A percentile compares a stretch with the other conserved stretches of the same genome.
These are phyloP conservation scores for Musa beccarii DNA, from an alignment of 176 grass and related monocot genomes.

Conservation along the genomic window DNA sequence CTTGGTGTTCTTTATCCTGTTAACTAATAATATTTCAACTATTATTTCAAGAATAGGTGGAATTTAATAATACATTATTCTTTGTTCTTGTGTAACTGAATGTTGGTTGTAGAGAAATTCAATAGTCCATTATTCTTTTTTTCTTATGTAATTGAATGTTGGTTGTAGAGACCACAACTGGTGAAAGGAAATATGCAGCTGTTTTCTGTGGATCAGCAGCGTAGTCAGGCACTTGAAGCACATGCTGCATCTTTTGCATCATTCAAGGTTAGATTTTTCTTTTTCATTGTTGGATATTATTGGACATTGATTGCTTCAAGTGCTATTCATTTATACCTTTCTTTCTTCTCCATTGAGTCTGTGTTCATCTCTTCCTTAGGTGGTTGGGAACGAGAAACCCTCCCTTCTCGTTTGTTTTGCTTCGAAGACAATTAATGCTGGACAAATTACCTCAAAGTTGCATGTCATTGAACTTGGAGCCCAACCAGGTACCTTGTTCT, in stretches of 20 bases:
- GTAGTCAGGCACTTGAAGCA: slow-evolving; percentile 99
- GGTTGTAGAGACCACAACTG: slow-evolving; percentile 70
- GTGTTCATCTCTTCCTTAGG: slow-evolving; percentile 24
- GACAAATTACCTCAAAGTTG: slow-evolving; percentile 81
- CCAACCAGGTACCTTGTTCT: slow-evolving; percentile 45
- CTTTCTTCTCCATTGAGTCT: not conserved
- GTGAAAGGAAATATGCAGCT: slow-evolving; percentile 99
- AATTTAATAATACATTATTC: slow-evolving; percentile 8
- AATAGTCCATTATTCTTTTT: slow-evolving; percentile 58
- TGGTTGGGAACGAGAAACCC: slow-evolving; percentile 78
- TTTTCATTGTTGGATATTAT: not conserved
- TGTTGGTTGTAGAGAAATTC: slow-evolving; percentile 42
- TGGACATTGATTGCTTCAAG: not conserved
- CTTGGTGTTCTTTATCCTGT: no score
- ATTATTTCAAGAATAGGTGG: no score
- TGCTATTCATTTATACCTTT: not conserved
- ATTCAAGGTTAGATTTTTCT: slow-evolving; percentile 63
- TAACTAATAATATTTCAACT: no score
- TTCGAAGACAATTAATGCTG: slow-evolving; percentile 74
- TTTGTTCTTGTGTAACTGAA: slow-evolving; percentile 5
- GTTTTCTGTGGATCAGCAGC: slow-evolving; percentile 95
- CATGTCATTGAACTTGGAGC: slow-evolving; percentile 95
- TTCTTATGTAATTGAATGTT: slow-evolving; percentile 6
- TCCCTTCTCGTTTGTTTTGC: slow-evolving; percentile 87
- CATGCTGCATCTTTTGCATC: slow-evolving; percentile 90